Base-by-base conservation (phyloP, 495 filamentous ascomycete genomes). In the Aspergillus panamensis region DNA sequence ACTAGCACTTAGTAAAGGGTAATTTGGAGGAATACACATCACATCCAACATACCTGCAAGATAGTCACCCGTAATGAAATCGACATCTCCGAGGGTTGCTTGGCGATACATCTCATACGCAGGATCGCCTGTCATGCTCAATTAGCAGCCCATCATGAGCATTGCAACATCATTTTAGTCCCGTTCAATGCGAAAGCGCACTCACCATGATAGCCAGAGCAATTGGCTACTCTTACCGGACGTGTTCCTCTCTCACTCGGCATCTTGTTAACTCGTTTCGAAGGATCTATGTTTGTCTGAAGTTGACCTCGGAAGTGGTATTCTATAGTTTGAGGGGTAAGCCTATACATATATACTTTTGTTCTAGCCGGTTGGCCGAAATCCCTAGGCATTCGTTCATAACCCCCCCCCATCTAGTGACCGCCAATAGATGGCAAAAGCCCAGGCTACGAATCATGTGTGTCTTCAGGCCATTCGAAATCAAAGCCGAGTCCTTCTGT, bases 21-120 rank as follows among this genome's bases (percentile, higher is more conserved):
- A 4, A 25, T 14, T 6, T 16, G 5, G 8, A 25, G 35, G 40
- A 13, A 29, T 13, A 25, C 13, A 20, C 35, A 39, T 39, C 10
- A 39, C 8, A 39, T 39, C 8, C 6, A 19, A 50, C 57, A 53
- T 69, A 69, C 71, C 80, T 13, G 78, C 77, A 16, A 84, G 74
- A 56, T 80, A 84, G 60, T 84, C 81, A 0, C 81, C 81, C 3
- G 77, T 80, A 25, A 84, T 81, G 35, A 82, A 75, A 51, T 83
- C 80, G 19, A 84, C 72, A 59, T 73, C 73, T 17, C 76, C 74
- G 17, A 72, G 53, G 16, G 69, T 74, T 1, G 73, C 78, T 64
- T 78, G 78, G 16, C 66, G 71, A 47, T 65, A 66, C 77, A 77
- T 77, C 33, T 75, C 71, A 51, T 69, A 68, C 19, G 72, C 74